Evolutionary conservation across 2,329 filamentous ascomycete genomes (phyloP).

Genomic region (Penicillium fuscoglaucum): DNA sequence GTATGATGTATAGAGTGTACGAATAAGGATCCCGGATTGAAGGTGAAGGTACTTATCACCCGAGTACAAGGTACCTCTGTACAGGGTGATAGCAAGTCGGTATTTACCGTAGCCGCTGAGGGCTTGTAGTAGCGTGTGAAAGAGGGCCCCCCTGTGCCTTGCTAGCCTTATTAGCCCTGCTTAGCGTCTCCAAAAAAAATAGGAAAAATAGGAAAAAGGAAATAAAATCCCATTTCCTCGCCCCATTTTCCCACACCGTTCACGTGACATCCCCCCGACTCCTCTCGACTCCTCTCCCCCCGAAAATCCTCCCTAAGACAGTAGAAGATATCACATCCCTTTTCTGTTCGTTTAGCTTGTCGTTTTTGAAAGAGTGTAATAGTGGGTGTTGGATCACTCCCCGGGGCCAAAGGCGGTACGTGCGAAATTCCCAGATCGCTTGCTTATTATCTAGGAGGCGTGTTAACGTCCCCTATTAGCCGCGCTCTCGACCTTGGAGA

Average conservation of each 20-base stretch:
- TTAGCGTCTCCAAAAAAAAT: constrained; percentile 7
- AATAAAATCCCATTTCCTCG: constrained; percentile 5
- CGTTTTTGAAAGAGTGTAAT: constrained; percentile 8
- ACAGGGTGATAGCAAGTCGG: constrained; percentile 4
- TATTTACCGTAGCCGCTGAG: constrained; percentile 18
- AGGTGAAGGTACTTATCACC: background rate
- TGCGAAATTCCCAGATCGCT: constrained; percentile 3
- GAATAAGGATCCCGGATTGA: background rate
- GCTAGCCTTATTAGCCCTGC: constrained; percentile 6
- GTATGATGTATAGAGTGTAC: background rate
- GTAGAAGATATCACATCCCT: background rate
- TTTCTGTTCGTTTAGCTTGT: constrained; percentile 15
- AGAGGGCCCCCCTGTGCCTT: constrained; percentile 7
- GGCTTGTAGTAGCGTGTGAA: constrained; percentile 14
- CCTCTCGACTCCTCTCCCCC: constrained; percentile 18
- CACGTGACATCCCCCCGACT: constrained; percentile 25
- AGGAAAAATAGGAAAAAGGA: constrained; percentile 1
- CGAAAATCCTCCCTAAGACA: constrained; percentile 2
- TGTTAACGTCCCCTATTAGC: constrained; percentile 19
- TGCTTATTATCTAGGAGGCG: constrained; percentile 17
- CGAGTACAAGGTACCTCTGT: background rate
- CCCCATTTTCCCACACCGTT: constrained; percentile 13
- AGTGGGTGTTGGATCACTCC: constrained; percentile 13
- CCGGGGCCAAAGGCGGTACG: constrained; percentile 17
- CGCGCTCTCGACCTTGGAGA: constrained; percentile 13